Percentiles rank a stretch among this genome's conserved stretches.
Evolutionary conservation across 352 stramenopile species (phyloP).

Genomic region (Globisporangium radiosum): DNA sequence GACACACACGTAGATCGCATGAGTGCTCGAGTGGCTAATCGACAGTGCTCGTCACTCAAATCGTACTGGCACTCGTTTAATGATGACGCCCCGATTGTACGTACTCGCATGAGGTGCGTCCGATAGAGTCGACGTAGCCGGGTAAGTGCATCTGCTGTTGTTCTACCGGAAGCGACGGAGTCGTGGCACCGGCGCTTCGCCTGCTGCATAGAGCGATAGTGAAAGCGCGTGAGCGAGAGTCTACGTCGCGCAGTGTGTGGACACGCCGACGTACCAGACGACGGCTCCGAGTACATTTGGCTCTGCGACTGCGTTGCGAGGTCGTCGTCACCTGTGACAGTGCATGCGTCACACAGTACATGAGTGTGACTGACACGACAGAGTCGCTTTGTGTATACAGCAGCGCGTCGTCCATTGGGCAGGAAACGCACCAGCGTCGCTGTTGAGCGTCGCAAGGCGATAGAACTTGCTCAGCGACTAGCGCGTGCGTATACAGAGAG

Average conservation of each 20-base stretch:
- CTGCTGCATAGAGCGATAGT: not conserved
- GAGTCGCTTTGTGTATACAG: not conserved
- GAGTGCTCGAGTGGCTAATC: not conserved
- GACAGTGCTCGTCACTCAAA: not conserved
- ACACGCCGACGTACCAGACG: conserved; percentile 21
- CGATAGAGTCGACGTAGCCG: too few species aligned
- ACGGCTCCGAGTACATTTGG: conserved; percentile 25
- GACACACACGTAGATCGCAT: not conserved
- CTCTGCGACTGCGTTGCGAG: conserved; percentile 30
- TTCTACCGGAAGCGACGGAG: conserved; percentile 46
- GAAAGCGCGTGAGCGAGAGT: not conserved
- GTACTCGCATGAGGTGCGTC: too few species aligned
- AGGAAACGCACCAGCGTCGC: conserved; percentile 23
- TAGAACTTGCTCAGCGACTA: conserved; percentile 82
- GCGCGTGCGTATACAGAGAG: not conserved
- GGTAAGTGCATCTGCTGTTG: not conserved
- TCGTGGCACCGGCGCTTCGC: conserved; percentile 25
- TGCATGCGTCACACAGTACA: not conserved
- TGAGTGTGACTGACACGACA: not conserved
- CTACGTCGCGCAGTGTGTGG: too few species aligned
- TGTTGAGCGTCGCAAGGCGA: conserved; percentile 49
- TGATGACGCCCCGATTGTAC: too few species aligned
- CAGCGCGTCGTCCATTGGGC: too few species aligned
- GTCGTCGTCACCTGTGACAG: conserved; percentile 12
- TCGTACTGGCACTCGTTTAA: not conserved